Conservation (phyloP, 441 rosid species). For the Populus trichocarpa region DNA sequence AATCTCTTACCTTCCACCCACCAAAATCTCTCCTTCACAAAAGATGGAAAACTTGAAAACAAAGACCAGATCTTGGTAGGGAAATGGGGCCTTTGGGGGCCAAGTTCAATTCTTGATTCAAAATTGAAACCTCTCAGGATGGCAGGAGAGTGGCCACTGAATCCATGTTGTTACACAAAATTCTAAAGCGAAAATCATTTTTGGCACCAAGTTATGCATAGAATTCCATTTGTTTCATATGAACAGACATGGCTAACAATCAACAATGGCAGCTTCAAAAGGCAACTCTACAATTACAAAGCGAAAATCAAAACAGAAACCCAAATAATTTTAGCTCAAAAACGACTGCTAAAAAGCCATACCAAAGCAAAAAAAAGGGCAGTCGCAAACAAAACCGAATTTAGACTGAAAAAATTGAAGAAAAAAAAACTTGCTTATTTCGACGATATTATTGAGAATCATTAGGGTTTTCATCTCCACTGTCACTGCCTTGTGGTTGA, state of each 20-base stretch:
- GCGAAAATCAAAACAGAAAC: not conserved
- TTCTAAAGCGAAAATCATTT: not conserved
- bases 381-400: not conserved
- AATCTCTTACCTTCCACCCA: not conserved
- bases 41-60: not conserved
- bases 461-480: constrained; percentile 47
- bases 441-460: constrained; percentile 32
- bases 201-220: not conserved
- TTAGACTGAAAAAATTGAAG: not conserved
- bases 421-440: not conserved
- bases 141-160: not conserved
- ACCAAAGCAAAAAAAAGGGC: not conserved
- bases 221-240: not conserved
- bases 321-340: not conserved
- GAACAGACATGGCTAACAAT: constrained; percentile 8
- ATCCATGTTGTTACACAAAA: not conserved
- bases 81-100: not conserved
- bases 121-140: not conserved
- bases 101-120: not conserved
- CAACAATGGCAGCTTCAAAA: constrained; percentile 5
- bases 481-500: constrained; percentile 42
- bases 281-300: constrained; percentile 1
- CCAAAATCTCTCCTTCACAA: not conserved
- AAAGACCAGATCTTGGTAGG: not conserved
- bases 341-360: not conserved